These are phyloP conservation scores for Phytophthora cryptogea DNA, from an alignment of 352 stramenopile genomes.

Conservation along the genomic window DNA sequence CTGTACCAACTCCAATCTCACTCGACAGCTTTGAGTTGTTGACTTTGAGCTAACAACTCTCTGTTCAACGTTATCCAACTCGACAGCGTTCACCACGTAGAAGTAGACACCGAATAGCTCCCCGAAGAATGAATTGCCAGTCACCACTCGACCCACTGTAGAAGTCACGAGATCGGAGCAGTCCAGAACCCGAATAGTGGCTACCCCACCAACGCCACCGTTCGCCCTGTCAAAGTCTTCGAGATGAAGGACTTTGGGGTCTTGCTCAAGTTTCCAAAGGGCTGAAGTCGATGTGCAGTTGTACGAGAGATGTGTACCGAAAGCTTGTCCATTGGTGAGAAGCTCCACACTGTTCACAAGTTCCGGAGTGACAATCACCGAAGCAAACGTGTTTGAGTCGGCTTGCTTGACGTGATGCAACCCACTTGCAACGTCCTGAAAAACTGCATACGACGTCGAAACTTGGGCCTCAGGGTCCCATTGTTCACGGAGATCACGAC, in stretches of 20 bases:
- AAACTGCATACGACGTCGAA: conserved; percentile 12
- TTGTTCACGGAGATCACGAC: conserved; percentile 1
- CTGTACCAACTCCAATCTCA: conserved; percentile 16
- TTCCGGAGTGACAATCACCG: conserved; percentile 7
- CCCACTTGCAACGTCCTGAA: conserved; percentile 2
- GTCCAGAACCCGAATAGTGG: conserved; percentile 1
- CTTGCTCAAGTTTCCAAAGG: conserved; percentile 22
- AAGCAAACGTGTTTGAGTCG: conserved; percentile 15
- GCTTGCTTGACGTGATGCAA: conserved; percentile 9
- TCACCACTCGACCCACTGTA: conserved; percentile 6
- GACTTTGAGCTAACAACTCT: not conserved
- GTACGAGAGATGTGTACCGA: conserved; percentile 23
- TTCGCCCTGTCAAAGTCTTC: conserved; percentile 1
- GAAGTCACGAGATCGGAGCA: conserved; percentile 7
- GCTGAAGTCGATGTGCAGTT: conserved; percentile 26
- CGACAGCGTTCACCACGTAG: conserved; percentile 7
- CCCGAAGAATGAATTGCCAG: conserved; percentile 17
- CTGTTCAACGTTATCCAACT: not conserved
- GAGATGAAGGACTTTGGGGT: conserved; percentile 15
- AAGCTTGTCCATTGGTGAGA: not conserved
- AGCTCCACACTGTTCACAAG: not conserved
- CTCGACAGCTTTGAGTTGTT: conserved; percentile 2
- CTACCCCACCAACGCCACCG: not conserved
- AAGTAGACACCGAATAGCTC: conserved; percentile 13
- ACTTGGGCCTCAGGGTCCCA: not conserved